Conservation (phyloP, 1,139 yeast species). For the Lodderomyces margitis region DNA sequence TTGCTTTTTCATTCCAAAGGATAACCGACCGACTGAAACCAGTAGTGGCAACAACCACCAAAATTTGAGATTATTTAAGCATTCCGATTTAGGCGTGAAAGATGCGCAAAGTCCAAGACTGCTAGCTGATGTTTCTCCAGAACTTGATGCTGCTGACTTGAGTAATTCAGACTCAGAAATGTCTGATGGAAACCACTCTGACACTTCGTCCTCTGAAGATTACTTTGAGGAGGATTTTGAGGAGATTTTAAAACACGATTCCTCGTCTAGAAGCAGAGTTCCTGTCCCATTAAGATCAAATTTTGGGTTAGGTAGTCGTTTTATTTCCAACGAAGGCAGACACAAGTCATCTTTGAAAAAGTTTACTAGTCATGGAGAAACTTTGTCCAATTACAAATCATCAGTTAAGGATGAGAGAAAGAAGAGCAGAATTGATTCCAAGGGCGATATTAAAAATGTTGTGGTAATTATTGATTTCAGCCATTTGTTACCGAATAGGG, state of each 20-base stretch:
- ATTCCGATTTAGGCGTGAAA: background rate
- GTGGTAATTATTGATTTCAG: slow-evolving; percentile 67
- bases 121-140: background rate
- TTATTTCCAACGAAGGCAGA: slow-evolving; percentile 18
- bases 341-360: slow-evolving; percentile 23
- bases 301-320: slow-evolving; percentile 39
- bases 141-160: background rate
- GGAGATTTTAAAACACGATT: slow-evolving; percentile 45
- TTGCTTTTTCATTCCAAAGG: slow-evolving; percentile 74
- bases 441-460: slow-evolving; percentile 42
- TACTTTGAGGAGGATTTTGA: slow-evolving; percentile 55
- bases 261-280: slow-evolving; percentile 41
- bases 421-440: slow-evolving; percentile 14
- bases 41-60: slow-evolving; percentile 17
- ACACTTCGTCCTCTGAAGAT: slow-evolving; percentile 37
- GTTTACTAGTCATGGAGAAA: slow-evolving; percentile 28
- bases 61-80: slow-evolving; percentile 34
- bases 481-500: slow-evolving; percentile 71
- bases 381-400: slow-evolving; percentile 29
- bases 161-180: slow-evolving; percentile 16
- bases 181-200: slow-evolving; percentile 4
- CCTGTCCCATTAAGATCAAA: slow-evolving; percentile 46
- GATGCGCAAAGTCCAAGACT: too few species aligned
- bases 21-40: slow-evolving; percentile 12
- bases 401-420: slow-evolving; percentile 20